Evolutionary conservation across 208 protist species (phyloP).

Genomic region (Trypanosoma melophagium): DNA sequence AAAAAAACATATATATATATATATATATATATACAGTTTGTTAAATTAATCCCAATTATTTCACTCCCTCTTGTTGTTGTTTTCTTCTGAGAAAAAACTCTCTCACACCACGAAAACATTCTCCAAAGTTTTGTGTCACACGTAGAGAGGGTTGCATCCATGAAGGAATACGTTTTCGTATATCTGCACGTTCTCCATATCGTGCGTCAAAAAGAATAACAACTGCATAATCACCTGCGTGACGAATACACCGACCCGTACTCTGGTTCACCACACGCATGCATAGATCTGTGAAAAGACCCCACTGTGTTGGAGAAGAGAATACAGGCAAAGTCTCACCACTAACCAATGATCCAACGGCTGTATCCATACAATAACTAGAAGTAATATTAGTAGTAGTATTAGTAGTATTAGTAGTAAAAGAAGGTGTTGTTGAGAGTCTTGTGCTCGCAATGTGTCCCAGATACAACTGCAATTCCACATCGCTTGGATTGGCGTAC

Average conservation of each 20-base stretch:
- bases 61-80: not conserved
- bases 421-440: not conserved
- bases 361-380: too few species aligned
- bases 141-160: slow-evolving; percentile 75
- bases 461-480: slow-evolving; percentile 88
- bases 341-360: not conserved
- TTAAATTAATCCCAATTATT: too few species aligned
- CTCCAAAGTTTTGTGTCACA: slow-evolving; percentile 45
- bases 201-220: slow-evolving; percentile 93
- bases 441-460: slow-evolving; percentile 56
- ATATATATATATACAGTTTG: not conserved
- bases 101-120: slow-evolving; percentile 70
- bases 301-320: slow-evolving; percentile 51
- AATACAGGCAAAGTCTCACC: slow-evolving; percentile 16
- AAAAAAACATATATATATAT: not conserved
- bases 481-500: slow-evolving; percentile 92
- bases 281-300: slow-evolving; percentile 91
- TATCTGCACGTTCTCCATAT: slow-evolving; percentile 62
- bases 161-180: slow-evolving; percentile 42
- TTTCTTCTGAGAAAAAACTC: slow-evolving; percentile 44
- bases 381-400: not conserved
- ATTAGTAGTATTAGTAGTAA: not conserved
- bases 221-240: slow-evolving; percentile 91
- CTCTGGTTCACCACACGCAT: slow-evolving; percentile 97
- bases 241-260: slow-evolving; percentile 95